Conservation (phyloP, 495 filamentous ascomycete genomes). For the Clavariopsis aquatica region DNA sequence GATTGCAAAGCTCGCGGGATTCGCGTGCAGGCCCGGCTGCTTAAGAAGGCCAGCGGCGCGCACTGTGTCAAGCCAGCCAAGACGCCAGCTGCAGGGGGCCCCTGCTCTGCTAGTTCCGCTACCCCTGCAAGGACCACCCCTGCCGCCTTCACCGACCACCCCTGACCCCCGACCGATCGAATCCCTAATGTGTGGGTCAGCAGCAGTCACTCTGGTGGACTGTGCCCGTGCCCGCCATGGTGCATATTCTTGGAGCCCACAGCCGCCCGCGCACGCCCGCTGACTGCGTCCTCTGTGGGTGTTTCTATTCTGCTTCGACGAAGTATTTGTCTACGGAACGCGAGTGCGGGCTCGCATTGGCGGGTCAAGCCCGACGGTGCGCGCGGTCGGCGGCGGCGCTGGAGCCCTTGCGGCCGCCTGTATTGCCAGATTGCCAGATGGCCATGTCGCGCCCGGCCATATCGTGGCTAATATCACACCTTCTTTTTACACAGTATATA, state of each 20-base stretch:
- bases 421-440: too few relatives aligned
- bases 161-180: slow-evolving; percentile 31
- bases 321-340: neutral
- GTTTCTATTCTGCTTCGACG: neutral
- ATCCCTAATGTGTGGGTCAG: slow-evolving; percentile 30
- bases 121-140: neutral
- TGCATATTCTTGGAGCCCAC: slow-evolving; percentile 1
- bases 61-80: too few relatives aligned
- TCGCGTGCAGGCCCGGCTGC: neutral
- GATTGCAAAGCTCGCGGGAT: too few relatives aligned
- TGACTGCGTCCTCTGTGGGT: neutral
- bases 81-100: too few relatives aligned
- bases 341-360: neutral
- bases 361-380: too few relatives aligned
- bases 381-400: too few relatives aligned
- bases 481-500: neutral
- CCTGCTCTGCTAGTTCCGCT: too few relatives aligned
- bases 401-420: too few relatives aligned
- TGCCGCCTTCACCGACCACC: slow-evolving; percentile 17
- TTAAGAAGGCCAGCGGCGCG: slow-evolving; percentile 1
- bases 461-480: neutral
- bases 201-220: neutral
- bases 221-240: slow-evolving; percentile 1
- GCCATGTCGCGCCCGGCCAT: neutral
- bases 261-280: neutral